phyloP scores from a whole-genome alignment of 768 basidiomycete species.

The Collybia sp. region DNA sequence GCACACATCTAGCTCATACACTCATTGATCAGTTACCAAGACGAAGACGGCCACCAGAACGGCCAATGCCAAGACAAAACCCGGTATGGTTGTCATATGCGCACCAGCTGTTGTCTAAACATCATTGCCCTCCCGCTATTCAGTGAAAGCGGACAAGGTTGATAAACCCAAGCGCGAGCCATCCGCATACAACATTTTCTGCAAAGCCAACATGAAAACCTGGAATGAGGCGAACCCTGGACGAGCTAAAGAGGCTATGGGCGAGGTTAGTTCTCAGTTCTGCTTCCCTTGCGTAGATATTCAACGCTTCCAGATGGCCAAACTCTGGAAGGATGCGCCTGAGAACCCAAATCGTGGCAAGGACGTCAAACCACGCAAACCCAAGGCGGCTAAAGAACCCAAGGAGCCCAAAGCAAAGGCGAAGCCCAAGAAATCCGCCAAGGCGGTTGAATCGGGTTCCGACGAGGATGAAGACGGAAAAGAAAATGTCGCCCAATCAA shows the following conservation, averaged over 20 bases:
- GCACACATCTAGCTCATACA: background rate
- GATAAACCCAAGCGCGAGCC: constrained; percentile 56
- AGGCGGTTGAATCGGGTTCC: background rate
- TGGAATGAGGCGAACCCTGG: constrained; percentile 53
- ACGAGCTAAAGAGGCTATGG: constrained; percentile 51
- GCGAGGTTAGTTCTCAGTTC: constrained; percentile 21
- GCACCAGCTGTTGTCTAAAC: background rate
- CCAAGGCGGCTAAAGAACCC: constrained; percentile 32
- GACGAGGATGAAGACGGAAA: constrained; percentile 8
- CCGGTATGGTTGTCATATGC: constrained; percentile 18
- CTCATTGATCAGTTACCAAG: constrained; percentile 35
- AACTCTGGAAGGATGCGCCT: constrained; percentile 51
- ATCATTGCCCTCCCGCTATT: background rate
- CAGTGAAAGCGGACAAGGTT: constrained; percentile 23
- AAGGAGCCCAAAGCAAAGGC: constrained; percentile 22
- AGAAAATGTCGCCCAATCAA: background rate
- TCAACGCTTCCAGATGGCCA: constrained; percentile 40
- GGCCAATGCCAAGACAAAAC: constrained; percentile 40
- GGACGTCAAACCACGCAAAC: constrained; percentile 39
- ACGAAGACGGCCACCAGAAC: constrained; percentile 55
- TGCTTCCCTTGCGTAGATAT: background rate
- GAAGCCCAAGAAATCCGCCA: constrained; percentile 13
- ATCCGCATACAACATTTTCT: constrained; percentile 54
- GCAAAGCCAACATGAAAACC: constrained; percentile 49
- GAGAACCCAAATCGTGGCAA: constrained; percentile 64